A percentile compares a stretch with the other conserved stretches of the same genome.
Evolutionary conservation across 176 grass and related monocot genomes (phyloP).

Genomic region (Areca catechu): DNA sequence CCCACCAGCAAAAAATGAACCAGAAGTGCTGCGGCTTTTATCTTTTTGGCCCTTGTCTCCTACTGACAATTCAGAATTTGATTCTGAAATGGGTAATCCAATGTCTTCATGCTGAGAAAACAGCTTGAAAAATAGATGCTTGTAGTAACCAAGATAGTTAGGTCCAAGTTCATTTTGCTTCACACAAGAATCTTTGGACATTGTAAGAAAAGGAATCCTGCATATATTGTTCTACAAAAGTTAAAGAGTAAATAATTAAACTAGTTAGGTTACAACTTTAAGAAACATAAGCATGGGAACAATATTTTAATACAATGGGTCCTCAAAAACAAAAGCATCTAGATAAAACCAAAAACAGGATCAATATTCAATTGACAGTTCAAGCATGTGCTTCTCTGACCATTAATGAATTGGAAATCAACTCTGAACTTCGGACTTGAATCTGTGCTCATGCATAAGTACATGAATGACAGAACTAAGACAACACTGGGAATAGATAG

Average conservation of each 20-base stretch:
- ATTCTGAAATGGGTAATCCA: background rate
- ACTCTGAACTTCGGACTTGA: no score
- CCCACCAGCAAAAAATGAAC: constrained; percentile 17
- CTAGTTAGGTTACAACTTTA: no score
- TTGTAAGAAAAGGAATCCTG: constrained; percentile 2
- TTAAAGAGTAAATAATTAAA: background rate
- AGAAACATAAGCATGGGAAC: no score
- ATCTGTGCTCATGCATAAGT: no score
- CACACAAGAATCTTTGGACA: constrained; percentile 22
- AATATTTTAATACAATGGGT: no score
- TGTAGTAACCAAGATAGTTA: constrained; percentile 32
- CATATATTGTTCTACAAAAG: background rate
- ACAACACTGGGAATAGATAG: no score
- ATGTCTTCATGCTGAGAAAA: constrained; percentile 14
- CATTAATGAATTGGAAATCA: no score
- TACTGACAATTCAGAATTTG: constrained; percentile 8
- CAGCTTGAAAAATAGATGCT: constrained; percentile 19
- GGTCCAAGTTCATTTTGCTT: constrained; percentile 30
- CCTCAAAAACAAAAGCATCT: no score
- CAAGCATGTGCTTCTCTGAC: no score
- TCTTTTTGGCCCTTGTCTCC: background rate
- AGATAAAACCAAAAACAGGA: no score
- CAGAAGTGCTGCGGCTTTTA: background rate
- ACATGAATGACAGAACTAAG: no score
- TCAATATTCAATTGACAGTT: no score